Conservation (phyloP, 176 grass and related monocot genomes). For the Cenchrus purpureus region DNA sequence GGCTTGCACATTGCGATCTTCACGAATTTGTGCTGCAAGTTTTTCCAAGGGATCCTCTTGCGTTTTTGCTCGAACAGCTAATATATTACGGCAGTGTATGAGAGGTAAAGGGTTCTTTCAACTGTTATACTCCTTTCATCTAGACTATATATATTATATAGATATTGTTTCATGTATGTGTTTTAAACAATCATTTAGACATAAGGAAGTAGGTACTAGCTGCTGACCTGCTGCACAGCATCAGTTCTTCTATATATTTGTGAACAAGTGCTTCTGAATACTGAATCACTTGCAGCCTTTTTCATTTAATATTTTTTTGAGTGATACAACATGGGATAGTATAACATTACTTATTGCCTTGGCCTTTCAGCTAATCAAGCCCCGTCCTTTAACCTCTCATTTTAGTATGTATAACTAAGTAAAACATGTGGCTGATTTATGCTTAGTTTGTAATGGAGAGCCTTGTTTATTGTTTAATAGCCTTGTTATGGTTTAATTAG, state of each 20-base stretch:
- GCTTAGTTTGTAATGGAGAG: not conserved
- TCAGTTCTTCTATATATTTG: conserved; percentile 1
- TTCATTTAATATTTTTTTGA: conserved; percentile 7
- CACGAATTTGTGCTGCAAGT: too few species aligned
- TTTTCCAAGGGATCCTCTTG: too few species aligned
- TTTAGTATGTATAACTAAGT: not conserved
- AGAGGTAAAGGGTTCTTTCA: too few species aligned
- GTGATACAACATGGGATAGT: not conserved
- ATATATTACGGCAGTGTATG: too few species aligned
- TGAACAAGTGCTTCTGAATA: not conserved
- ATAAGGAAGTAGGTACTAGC: too few species aligned
- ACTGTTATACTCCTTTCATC: too few species aligned
- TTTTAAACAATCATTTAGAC: too few species aligned
- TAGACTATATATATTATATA: too few species aligned
- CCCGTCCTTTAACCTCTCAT: not conserved
- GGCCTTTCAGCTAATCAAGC: not conserved
- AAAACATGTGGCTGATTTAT: not conserved
- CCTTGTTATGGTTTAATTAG: conserved; percentile 6
- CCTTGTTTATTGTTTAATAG: not conserved
- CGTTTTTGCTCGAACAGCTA: too few species aligned
- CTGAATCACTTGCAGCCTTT: not conserved
- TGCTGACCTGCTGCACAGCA: too few species aligned
- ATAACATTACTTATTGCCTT: not conserved
- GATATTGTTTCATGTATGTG: too few species aligned
- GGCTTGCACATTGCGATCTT: too few species aligned